Percentiles rank a stretch among this genome's conserved stretches.
These are phyloP conservation scores for Leccinum broughii DNA, from an alignment of 768 basidiomycete species.

Conservation along the genomic window DNA sequence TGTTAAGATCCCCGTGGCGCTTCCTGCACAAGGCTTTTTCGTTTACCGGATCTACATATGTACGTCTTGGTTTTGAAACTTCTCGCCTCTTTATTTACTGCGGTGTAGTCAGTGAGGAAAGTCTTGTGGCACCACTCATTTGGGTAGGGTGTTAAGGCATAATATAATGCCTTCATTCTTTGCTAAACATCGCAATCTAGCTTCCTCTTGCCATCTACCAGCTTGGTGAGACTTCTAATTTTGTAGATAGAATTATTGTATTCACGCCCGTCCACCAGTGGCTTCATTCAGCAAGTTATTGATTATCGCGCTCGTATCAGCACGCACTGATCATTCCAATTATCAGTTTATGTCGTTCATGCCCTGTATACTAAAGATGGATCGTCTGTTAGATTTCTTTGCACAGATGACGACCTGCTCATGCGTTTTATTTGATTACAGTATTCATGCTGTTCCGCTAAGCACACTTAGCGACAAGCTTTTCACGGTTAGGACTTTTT, in stretches of 20 bases:
- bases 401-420: neutral
- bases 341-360: conserved; percentile 1
- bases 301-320: neutral
- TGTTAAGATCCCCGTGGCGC: neutral
- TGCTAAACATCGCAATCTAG: neutral
- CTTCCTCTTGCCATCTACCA: conserved; percentile 4
- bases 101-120: conserved; percentile 3
- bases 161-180: neutral
- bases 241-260: neutral
- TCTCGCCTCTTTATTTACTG: neutral
- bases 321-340: neutral
- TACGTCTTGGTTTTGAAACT: neutral
- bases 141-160: neutral
- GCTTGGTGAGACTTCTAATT: neutral
- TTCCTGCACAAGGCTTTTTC: conserved; percentile 11
- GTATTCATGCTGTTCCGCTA: conserved; percentile 1
- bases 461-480: neutral
- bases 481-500: neutral
- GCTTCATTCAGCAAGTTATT: neutral
- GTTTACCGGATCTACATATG: conserved; percentile 10
- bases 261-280: neutral
- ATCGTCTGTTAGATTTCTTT: neutral
- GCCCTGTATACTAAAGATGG: neutral
- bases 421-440: neutral
- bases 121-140: neutral